phyloP scores from a whole-genome alignment of 2,329 filamentous ascomycete species.

The Fusarium cyanostomum region DNA sequence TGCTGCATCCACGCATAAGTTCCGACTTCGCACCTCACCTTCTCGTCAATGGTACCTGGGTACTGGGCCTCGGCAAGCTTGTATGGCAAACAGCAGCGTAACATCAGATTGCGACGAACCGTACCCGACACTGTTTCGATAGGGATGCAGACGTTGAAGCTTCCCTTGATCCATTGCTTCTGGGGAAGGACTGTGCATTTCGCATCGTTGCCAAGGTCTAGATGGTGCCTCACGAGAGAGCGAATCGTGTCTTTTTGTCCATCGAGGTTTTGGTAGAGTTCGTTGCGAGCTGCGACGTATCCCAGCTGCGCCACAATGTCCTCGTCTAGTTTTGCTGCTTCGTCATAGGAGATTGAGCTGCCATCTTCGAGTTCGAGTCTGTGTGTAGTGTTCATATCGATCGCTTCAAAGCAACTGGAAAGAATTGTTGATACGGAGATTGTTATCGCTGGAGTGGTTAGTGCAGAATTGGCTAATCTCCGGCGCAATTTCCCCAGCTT shows the following conservation, averaged over 20 bases:
- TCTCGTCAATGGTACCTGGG: slow-evolving; percentile 55
- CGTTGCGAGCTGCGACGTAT: slow-evolving; percentile 1
- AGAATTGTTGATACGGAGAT: not conserved
- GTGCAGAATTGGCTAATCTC: too few species aligned
- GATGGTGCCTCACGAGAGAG: slow-evolving; percentile 38
- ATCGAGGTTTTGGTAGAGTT: slow-evolving; percentile 12
- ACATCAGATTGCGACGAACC: slow-evolving; percentile 38
- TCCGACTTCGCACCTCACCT: slow-evolving; percentile 47
- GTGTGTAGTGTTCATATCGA: not conserved
- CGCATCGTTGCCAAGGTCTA: slow-evolving; percentile 36
- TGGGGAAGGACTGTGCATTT: slow-evolving; percentile 37
- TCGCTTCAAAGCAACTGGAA: not conserved
- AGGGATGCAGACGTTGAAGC: slow-evolving; percentile 49
- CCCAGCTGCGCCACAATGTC: slow-evolving; percentile 7
- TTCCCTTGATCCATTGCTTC: slow-evolving; percentile 45
- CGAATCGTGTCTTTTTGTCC: slow-evolving; percentile 25
- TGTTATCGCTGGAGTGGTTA: too few species aligned
- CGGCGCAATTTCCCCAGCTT: too few species aligned
- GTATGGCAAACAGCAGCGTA: slow-evolving; percentile 47
- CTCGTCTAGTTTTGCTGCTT: not conserved
- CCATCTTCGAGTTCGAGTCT: slow-evolving; percentile 5
- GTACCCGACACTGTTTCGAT: slow-evolving; percentile 40
- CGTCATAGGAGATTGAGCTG: not conserved
- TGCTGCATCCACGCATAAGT: slow-evolving; percentile 42
- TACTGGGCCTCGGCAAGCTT: slow-evolving; percentile 50